These are phyloP conservation scores for Gomphus sp. DNA, from an alignment of 1,284 basidiomycete species.

Conservation along the genomic window DNA sequence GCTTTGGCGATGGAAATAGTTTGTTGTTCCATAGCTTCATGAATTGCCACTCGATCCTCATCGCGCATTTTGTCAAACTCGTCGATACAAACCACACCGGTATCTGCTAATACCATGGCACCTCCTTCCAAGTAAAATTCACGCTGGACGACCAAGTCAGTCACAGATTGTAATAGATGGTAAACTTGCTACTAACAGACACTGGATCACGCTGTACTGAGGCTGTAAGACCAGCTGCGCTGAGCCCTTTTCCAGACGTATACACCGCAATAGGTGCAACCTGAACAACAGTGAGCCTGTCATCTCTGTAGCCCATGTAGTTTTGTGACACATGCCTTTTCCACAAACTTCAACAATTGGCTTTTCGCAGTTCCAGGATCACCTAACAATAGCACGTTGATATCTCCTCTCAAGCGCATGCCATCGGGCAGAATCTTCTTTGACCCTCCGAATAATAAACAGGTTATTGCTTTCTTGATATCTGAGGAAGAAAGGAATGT, in stretches of 20 bases:
- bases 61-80: constrained; percentile 99
- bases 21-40: constrained; percentile 99
- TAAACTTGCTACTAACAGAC: constrained; percentile 48
- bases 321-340: constrained; percentile 58
- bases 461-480: constrained; percentile 97
- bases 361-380: constrained; percentile 98
- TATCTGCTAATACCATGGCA: constrained; percentile 98
- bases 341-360: constrained; percentile 96
- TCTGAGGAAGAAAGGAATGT: constrained; percentile 39
- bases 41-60: constrained; percentile 97
- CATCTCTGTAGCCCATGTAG: neutral
- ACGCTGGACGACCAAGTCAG: constrained; percentile 40
- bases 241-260: constrained; percentile 96
- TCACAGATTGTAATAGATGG: neutral
- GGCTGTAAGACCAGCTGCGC: constrained; percentile 96
- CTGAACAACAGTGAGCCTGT: constrained; percentile 25
- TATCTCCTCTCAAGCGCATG: constrained; percentile 95
- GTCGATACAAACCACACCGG: constrained; percentile 98
- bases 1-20: constrained; percentile 99
- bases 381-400: constrained; percentile 93
- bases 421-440: constrained; percentile 98
- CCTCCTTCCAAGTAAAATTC: constrained; percentile 99
- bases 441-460: constrained; percentile 94
- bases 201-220: constrained; percentile 92
- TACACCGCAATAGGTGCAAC: constrained; percentile 97